Evolutionary conservation across 305 asterid species (phyloP), one percentile per base, ranked within the genome.

Genomic region (Fraxinus latifolia): DNA sequence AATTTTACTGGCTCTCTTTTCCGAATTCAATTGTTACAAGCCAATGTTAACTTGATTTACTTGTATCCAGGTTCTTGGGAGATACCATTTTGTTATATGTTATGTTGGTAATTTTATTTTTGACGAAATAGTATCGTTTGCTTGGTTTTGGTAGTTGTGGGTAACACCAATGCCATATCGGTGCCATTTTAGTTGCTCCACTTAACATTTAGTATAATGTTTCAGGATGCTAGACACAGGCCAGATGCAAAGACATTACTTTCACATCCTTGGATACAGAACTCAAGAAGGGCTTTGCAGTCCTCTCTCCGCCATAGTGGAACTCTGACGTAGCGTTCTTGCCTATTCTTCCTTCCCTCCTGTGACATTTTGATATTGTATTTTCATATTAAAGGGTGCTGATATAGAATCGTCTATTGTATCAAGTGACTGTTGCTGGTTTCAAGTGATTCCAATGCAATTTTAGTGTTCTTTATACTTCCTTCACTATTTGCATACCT

Each of bases 151-250:
- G 14, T 14, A 77, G 67, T 58, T 82, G 42, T 70, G 23, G 58
- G 58, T 14, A 47, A 60, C 42, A 4, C 75, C 34, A 7, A n/a
- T 75, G 67, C 84, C 81, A 21, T 74, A 68, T 39, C 27, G 75
- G 50, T 21, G 73, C 78, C 82, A 68, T 84, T 62, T 77, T 70
- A 74, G 34, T 55, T 83, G 36, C 74, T 77, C 0, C 50, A 33
- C 72, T 76, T 87, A 79, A 83, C 83, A 44, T 78, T 79, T 74
- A 79, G 70, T 77, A 68, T 82, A 72, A 77, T 76, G 53, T 85
- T 88, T 89, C 97, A 96, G 99, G 99, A 96, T 91, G 97, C 98
- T 82, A 92, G 98, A 81, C 99, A 91, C 90, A 93, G 99, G 89
- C 99, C 99, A 21, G 99, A 94, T 87, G 99, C 99, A 37, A 96